Base-by-base conservation (phyloP, 148 eudicot genomes). In the Cornus suecica region DNA sequence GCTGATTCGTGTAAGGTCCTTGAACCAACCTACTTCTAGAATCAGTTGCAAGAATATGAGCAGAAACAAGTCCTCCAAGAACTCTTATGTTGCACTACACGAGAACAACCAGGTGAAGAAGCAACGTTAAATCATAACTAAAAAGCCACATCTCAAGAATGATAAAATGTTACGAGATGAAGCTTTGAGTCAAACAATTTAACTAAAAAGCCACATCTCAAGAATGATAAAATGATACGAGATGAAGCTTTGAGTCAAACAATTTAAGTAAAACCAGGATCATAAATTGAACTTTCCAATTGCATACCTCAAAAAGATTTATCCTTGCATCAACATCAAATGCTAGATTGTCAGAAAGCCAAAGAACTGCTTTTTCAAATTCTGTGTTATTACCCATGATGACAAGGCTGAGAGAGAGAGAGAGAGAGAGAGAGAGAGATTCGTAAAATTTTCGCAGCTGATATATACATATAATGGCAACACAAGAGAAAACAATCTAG, bases 61-160 rank as follows among this genome's bases (percentile, higher is more conserved):
- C 96, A 88, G 99, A 90, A 88, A 94, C 99, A 89, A 94, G 99
- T 83, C 99, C 99, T 80, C 99, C 99, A 87, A 94, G 99, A 87
- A 89, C 96, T 94, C 99, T 92, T 92, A 94, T 94, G 92, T 94
- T 94, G 97, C 99, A 92, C 99, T 94, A 88, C 97, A 90, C 79
- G 82, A 83, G 81, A 64, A 68, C 83, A 72, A 72, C 77, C 75
- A 84, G 74, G 78, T 74, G 82, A 68, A 79, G 66, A 81, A 83
- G 73, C 77, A 79, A 30, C 56, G 84, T 87, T 71, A 87, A 90
- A 58, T 66, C 70, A 64, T 48, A 45, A 30, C 42, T 74, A 68
- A 66, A 65, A 63, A 27, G 1, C 64, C 16, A 24, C 54, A 66
- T 37, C 42, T 10, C 42, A 37, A 37, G 42, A 4, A 23, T 10